These are phyloP conservation scores for Rubroboletus satanas DNA, from an alignment of 768 basidiomycete species.

Conservation along the genomic window DNA sequence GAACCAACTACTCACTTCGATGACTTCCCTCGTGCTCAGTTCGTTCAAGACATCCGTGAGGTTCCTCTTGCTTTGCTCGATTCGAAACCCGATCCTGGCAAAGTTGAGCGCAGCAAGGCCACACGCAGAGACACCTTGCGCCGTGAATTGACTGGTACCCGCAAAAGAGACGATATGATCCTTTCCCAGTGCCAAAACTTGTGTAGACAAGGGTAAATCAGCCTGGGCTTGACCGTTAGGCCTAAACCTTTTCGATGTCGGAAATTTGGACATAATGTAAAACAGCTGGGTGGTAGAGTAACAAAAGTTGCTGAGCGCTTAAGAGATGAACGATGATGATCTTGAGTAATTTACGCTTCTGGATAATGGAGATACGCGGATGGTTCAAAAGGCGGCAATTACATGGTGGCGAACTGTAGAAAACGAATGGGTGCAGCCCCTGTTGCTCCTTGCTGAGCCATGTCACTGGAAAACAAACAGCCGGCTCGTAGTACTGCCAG, in stretches of 20 bases:
- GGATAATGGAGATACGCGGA: neutral
- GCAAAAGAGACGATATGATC: conserved; percentile 42
- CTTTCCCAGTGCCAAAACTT: conserved; percentile 26
- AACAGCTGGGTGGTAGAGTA: neutral
- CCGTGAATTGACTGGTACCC: conserved; percentile 58
- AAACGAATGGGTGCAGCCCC: neutral
- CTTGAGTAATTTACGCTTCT: neutral
- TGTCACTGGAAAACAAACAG: too few relatives aligned
- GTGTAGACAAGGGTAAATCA: neutral
- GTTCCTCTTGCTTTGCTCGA: conserved; percentile 9
- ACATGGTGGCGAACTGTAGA: neutral
- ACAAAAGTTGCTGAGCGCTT: neutral
- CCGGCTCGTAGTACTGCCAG: too few relatives aligned
- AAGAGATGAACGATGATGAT: neutral
- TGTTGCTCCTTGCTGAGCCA: too few relatives aligned
- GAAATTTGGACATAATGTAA: conserved; percentile 5
- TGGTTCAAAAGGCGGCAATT: neutral
- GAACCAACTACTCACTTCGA: conserved; percentile 22
- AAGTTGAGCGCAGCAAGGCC: conserved; percentile 68
- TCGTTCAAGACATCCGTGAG: conserved; percentile 17
- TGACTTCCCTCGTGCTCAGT: conserved; percentile 19
- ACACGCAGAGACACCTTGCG: conserved; percentile 47
- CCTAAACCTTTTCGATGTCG: neutral
- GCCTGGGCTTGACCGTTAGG: neutral
- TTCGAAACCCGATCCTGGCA: conserved; percentile 46